Percentiles rank a stretch among this genome's conserved stretches.
These are phyloP conservation scores for Rhizopogon vinicolor DNA, from an alignment of 768 basidiomycete genomes.

Conservation along the genomic window DNA sequence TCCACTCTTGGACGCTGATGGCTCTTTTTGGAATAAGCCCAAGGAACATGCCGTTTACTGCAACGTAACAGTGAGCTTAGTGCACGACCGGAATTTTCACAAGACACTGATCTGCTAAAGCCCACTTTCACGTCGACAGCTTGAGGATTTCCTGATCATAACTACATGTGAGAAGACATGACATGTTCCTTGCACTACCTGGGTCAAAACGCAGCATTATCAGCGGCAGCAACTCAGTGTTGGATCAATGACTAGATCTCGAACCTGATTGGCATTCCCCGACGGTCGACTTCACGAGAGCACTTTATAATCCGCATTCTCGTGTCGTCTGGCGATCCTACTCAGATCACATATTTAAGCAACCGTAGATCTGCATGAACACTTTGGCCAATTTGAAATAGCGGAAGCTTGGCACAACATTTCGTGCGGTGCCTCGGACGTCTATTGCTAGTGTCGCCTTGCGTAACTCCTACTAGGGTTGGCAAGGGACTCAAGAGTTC, in stretches of 20 bases:
- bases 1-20: neutral
- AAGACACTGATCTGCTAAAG: neutral
- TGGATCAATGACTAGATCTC: neutral
- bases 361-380: conserved; percentile 14
- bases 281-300: neutral
- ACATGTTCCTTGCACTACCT: neutral
- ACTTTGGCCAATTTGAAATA: conserved; percentile 24
- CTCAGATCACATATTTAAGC: conserved; percentile 7
- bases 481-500: neutral
- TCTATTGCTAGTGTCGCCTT: neutral
- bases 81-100: neutral
- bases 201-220: too few species aligned
- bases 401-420: conserved; percentile 11
- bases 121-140: too few species aligned
- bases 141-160: neutral
- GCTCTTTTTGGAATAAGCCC: neutral
- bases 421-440: neutral
- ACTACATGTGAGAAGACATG: neutral
- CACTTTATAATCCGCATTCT: neutral
- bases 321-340: neutral
- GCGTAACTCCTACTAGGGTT: neutral
- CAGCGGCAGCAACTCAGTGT: too few species aligned
- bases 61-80: neutral
- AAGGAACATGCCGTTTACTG: neutral
- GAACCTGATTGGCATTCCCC: neutral